Evolutionary conservation across 2,329 filamentous ascomycete genomes (phyloP), one percentile per base, ranked within the genome.

Genomic region (Tolypocladium capitatum): DNA sequence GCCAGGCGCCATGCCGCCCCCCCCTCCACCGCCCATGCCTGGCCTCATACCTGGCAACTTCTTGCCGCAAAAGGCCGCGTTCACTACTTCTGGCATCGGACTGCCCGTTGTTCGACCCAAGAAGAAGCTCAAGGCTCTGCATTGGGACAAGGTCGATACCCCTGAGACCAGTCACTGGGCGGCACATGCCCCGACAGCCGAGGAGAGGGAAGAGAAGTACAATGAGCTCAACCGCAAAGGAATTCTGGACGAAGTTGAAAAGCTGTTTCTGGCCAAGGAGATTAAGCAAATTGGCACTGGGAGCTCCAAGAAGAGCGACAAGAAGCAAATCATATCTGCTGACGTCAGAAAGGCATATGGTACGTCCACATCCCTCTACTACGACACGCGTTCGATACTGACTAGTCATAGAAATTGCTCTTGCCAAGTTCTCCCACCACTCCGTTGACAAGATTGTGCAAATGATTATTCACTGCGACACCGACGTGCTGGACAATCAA

Each of bases 121-220:
- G 78, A 97, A 95, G 81, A 98, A 97, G 75, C 87, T 98, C 66
- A 98, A 98, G 80, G 91, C 91, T 50, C 76, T 98, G 56, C 92
- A 98, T 70, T 97, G 92, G 91, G 92, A 98, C 69, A 97, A 97
- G 73, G 88, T 98, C 47, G 92, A 98, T 66, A 79, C 86, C 46
- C 86, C 89, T 21, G 81, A 92, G 63, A 85, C 88, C 45, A 96
- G 91, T 47, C 86, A 96, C 57, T 97, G 91, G 91, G 90, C 89
- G 32, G 76, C 80, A 8, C 88, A 94, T 64, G 80, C 86, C 30
- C 84, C 87, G 5, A 94, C 87, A n/a, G 79, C 82, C 5, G 83
- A 94, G 62, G 86, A 85, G 51, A 87, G 90, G 61, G 92, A 98
- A 68, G 87, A 95, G 68, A 96, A 96, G 66, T 97, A 97, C 62